Evolutionary conservation across 2,329 filamentous ascomycete genomes (phyloP).

Genomic region (Phyllosticta capitalensis): DNA sequence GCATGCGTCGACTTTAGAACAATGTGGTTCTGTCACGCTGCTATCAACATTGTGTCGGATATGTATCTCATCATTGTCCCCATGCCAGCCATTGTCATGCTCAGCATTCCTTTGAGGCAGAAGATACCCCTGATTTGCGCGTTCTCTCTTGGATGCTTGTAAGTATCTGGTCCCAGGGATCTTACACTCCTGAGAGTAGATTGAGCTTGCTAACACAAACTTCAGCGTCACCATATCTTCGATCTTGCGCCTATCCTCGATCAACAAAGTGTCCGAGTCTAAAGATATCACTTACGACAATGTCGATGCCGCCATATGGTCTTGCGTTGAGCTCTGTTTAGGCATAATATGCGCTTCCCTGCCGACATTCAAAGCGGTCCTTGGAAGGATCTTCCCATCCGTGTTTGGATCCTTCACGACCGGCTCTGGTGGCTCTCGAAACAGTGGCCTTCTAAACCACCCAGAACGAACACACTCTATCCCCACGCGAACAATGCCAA

Average conservation of each 20-base stretch:
- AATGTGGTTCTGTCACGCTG: constrained; percentile 24
- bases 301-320: constrained; percentile 22
- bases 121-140: constrained; percentile 23
- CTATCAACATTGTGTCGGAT: constrained; percentile 24
- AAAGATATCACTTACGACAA: constrained; percentile 26
- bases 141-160: constrained; percentile 24
- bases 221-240: constrained; percentile 24
- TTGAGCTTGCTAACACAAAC: background rate
- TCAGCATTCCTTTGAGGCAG: constrained; percentile 22
- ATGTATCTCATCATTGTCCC: constrained; percentile 23
- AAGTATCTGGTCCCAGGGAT: constrained; percentile 4
- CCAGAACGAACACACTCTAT: background rate
- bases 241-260: constrained; percentile 22
- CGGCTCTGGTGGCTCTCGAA: background rate
- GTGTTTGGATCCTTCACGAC: background rate
- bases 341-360: constrained; percentile 23
- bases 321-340: constrained; percentile 21
- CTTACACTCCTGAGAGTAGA: background rate
- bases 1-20: constrained; percentile 18
- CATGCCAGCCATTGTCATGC: constrained; percentile 21
- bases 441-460: too few relatives aligned
- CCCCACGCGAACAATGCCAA: background rate
- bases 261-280: constrained; percentile 23
- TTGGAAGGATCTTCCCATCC: background rate
- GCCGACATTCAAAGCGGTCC: constrained; percentile 13